Evolutionary conservation across 1,139 yeast species (phyloP).

Genomic region (Yamadazyma dushanensis): DNA sequence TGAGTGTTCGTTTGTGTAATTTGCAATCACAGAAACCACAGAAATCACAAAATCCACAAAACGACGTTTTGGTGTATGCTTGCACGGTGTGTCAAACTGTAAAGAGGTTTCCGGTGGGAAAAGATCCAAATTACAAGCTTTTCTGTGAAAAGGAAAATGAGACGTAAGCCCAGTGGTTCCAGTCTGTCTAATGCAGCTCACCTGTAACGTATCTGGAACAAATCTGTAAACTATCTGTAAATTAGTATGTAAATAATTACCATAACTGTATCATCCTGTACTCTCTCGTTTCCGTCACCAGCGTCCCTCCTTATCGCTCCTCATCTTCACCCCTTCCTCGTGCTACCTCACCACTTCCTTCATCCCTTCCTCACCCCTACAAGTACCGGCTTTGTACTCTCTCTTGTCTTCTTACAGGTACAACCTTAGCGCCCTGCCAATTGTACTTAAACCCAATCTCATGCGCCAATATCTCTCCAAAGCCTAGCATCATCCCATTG

Average conservation of each 20-base stretch:
- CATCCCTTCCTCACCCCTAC: not conserved
- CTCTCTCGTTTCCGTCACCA: no score
- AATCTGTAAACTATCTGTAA: no score
- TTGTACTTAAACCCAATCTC: constrained; percentile 82
- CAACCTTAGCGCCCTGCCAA: constrained; percentile 74
- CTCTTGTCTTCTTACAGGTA: constrained; percentile 34
- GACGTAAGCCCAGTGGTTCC: no score
- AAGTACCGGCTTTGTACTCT: constrained; percentile 15
- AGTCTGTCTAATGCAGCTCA: no score
- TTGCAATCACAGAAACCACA: no score
- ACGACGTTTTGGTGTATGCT: constrained; percentile 33
- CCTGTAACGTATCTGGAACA: not conserved
- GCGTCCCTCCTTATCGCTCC: no score
- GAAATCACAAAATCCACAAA: no score
- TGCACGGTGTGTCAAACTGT: constrained; percentile 26
- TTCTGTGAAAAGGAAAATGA: not conserved
- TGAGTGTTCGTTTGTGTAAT: constrained; percentile 33
- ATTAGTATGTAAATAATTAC: no score
- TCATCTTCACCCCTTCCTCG: not conserved
- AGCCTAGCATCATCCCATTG: constrained; percentile 94
- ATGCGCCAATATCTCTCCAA: constrained; percentile 94
- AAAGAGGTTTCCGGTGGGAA: constrained; percentile 38
- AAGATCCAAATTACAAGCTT: not conserved
- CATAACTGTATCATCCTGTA: no score
- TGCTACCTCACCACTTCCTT: not conserved